A percentile compares a stretch with the other conserved stretches of the same genome.
These are phyloP conservation scores for Coemansia furcata DNA, from an alignment of 192 early-diverging fungal genomes.

Conservation along the genomic window DNA sequence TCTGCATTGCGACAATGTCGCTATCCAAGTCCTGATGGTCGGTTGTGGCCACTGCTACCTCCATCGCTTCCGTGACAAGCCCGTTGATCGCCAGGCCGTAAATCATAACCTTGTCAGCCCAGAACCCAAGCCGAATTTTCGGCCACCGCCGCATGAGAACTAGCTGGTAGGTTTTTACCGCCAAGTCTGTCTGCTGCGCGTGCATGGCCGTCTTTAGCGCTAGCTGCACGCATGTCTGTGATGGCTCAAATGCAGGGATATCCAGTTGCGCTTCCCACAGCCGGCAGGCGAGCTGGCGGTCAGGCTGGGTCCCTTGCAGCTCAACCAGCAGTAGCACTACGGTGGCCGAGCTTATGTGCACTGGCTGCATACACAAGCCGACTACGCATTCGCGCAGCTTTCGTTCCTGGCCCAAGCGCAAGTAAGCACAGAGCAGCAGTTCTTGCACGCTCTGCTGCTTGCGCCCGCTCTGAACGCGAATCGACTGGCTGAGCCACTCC, in stretches of 20 bases:
- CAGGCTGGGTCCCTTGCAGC: conserved; percentile 20
- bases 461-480: conserved; percentile 13
- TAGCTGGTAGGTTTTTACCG: conserved; percentile 24
- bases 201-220: conserved; percentile 37
- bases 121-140: conserved; percentile 22
- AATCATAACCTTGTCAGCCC: conserved; percentile 43
- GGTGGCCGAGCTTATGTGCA: conserved; percentile 12
- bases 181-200: conserved; percentile 16
- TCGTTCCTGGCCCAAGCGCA: conserved; percentile 21
- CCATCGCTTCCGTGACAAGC: conserved; percentile 22
- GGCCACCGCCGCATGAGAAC: conserved; percentile 28
- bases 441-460: conserved; percentile 11
- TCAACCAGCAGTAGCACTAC: conserved; percentile 16
- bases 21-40: background rate
- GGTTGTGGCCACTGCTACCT: conserved; percentile 33
- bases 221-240: conserved; percentile 34
- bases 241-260: conserved; percentile 21
- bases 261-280: conserved; percentile 29
- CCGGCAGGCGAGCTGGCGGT: conserved; percentile 34
- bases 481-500: conserved; percentile 22
- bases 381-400: conserved; percentile 21
- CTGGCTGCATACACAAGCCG: conserved; percentile 10
- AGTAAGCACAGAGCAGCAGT: conserved; percentile 31
- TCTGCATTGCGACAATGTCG: conserved; percentile 24
- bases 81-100: conserved; percentile 49